These are phyloP conservation scores for Starmerella floricola DNA, from an alignment of 805 yeast genomes.

Conservation along the genomic window DNA sequence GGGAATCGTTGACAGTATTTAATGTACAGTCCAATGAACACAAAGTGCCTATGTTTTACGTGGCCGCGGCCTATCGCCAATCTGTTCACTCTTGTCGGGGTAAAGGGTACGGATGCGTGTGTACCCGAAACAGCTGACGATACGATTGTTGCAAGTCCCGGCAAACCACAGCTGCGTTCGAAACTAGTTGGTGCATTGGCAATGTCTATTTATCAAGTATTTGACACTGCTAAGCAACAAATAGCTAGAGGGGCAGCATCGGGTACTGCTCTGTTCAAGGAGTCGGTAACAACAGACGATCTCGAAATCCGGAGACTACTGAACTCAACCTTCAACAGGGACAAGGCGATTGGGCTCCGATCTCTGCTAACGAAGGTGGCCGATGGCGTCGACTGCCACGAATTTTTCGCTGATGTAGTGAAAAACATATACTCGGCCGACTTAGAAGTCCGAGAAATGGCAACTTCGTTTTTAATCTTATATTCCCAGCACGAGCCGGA, in stretches of 20 bases:
- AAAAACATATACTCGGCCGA: constrained; percentile 68
- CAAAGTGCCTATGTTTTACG: too few species aligned
- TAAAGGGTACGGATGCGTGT: too few species aligned
- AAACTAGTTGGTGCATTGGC: not conserved
- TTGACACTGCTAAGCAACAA: not conserved
- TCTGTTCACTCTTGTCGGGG: too few species aligned
- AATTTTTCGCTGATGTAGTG: constrained; percentile 62
- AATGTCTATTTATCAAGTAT: not conserved
- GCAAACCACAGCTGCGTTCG: too few species aligned
- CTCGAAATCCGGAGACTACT: constrained; percentile 54
- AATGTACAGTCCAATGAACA: too few species aligned
- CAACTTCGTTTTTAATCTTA: constrained; percentile 57
- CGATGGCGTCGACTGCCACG: constrained; percentile 31
- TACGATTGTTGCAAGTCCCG: too few species aligned
- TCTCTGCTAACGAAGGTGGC: constrained; percentile 32
- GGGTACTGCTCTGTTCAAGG: constrained; percentile 49
- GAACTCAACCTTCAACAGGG: constrained; percentile 57
- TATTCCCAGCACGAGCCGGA: constrained; percentile 80
- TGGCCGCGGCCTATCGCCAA: too few species aligned
- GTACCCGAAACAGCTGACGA: not conserved
- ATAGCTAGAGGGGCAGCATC: constrained; percentile 74
- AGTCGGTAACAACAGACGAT: constrained; percentile 48
- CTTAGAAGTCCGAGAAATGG: constrained; percentile 57
- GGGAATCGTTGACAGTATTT: too few species aligned
- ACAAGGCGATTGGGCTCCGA: constrained; percentile 48